A percentile compares a stretch with the other conserved stretches of the same genome.
These are phyloP conservation scores for Backusella morwellensis DNA, from an alignment of 192 early-diverging fungal species.

Conservation along the genomic window DNA sequence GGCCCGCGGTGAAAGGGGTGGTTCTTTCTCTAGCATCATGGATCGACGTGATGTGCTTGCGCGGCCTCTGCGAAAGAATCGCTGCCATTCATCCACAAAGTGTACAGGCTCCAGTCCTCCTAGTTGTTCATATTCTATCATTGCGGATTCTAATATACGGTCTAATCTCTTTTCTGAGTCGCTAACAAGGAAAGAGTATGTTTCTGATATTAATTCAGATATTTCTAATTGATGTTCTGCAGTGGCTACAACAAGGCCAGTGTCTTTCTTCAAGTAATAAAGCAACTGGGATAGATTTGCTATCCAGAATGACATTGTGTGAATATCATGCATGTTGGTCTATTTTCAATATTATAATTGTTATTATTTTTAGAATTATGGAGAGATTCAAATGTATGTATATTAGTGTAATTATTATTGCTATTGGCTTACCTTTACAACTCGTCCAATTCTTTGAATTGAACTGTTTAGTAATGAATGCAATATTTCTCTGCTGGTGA, in stretches of 20 bases:
- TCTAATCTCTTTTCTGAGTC: constrained; percentile 69
- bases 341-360: constrained; percentile 15
- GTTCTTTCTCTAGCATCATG: not conserved
- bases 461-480: constrained; percentile 62
- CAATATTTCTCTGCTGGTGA: constrained; percentile 69
- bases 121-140: constrained; percentile 73
- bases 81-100: constrained; percentile 57
- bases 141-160: constrained; percentile 60
- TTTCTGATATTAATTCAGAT: constrained; percentile 77
- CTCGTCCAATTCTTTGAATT: constrained; percentile 53
- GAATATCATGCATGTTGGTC: constrained; percentile 53
- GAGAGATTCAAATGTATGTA: not conserved
- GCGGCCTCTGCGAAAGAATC: constrained; percentile 9
- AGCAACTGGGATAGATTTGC: constrained; percentile 81
- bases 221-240: constrained; percentile 74
- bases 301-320: constrained; percentile 79
- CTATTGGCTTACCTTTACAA: constrained; percentile 45
- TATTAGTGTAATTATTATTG: not conserved
- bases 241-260: constrained; percentile 67
- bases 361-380: not conserved
- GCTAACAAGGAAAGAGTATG: constrained; percentile 58
- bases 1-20: not conserved
- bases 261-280: constrained; percentile 87
- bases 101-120: constrained; percentile 60
- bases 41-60: not conserved